phyloP scores from a whole-genome alignment of 2,329 filamentous ascomycete species.

The Phoma sp. region DNA sequence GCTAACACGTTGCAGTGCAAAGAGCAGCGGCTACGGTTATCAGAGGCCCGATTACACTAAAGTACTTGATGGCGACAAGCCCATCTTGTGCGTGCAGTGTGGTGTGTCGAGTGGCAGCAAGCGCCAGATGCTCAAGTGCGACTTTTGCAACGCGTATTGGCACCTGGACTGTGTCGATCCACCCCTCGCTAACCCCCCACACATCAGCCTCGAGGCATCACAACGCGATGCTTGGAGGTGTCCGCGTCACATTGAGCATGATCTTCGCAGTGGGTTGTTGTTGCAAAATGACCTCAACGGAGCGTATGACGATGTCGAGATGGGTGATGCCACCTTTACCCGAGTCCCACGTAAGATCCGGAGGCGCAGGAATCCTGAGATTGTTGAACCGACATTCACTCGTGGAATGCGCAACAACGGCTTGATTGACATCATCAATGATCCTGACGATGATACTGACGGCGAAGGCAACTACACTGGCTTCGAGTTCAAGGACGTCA shows the following conservation, averaged over 20 bases:
- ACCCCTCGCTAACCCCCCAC: constrained; percentile 79
- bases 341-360: constrained; percentile 54
- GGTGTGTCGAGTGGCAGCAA: constrained; percentile 68
- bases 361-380: constrained; percentile 57
- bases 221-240: constrained; percentile 82
- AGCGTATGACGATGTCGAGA: constrained; percentile 36
- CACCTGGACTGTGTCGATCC: constrained; percentile 92
- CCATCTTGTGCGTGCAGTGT: constrained; percentile 81
- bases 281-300: constrained; percentile 45
- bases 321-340: constrained; percentile 36
- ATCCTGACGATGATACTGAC: constrained; percentile 53
- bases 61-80: constrained; percentile 73
- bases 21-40: constrained; percentile 51
- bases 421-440: constrained; percentile 55
- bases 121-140: constrained; percentile 84
- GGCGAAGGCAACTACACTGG: constrained; percentile 49
- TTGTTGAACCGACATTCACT: constrained; percentile 57
- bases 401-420: constrained; percentile 68
- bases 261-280: constrained; percentile 59
- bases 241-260: constrained; percentile 82
- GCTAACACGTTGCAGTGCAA: constrained; percentile 45
- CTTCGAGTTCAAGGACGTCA: constrained; percentile 41
- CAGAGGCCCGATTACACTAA: constrained; percentile 60
- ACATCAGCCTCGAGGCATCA: constrained; percentile 56
- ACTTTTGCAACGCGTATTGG: constrained; percentile 82